Conservation (phyloP, 768 basidiomycete genomes). For the Tylopilus cervinicoccineus region DNA sequence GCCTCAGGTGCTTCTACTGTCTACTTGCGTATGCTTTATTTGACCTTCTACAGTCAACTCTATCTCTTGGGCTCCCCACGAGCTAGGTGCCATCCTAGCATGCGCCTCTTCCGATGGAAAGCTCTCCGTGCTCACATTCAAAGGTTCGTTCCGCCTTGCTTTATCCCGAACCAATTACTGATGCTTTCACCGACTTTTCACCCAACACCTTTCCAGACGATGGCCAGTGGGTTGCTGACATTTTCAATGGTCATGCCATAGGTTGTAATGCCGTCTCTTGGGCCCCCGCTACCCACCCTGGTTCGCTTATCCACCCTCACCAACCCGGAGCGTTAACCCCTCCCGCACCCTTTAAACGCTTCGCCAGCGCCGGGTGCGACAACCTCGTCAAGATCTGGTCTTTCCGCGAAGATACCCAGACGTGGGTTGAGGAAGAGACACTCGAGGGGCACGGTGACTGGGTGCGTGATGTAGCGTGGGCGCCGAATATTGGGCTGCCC, state of each 20-base stretch:
- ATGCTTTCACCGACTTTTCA: not conserved
- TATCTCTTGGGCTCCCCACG: constrained; percentile 98
- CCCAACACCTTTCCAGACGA: constrained; percentile 56
- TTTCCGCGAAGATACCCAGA: constrained; percentile 80
- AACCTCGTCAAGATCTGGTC: constrained; percentile 94
- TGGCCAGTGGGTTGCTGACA: constrained; percentile 92
- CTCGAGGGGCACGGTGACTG: constrained; percentile 94
- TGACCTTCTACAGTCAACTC: constrained; percentile 71
- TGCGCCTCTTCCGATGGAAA: constrained; percentile 98
- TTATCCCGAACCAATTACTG: not conserved
- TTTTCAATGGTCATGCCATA: constrained; percentile 93
- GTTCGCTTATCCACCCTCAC: constrained; percentile 75
- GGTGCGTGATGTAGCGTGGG: constrained; percentile 99
- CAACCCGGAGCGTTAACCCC: constrained; percentile 36
- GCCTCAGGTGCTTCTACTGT: constrained; percentile 71
- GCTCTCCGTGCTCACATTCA: constrained; percentile 93
- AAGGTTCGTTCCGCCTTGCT: constrained; percentile 56
- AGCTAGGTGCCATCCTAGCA: constrained; percentile 92
- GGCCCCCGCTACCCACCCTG: constrained; percentile 89
- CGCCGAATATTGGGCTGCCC: constrained; percentile 93
- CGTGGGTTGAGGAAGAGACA: constrained; percentile 88
- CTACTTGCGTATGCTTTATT: not conserved
- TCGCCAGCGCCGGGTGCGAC: constrained; percentile 95
- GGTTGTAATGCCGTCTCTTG: constrained; percentile 97
- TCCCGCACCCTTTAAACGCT: constrained; percentile 74